Conservation (phyloP, 1,139 yeast genomes). For the Wickerhamiella pararugosa region DNA sequence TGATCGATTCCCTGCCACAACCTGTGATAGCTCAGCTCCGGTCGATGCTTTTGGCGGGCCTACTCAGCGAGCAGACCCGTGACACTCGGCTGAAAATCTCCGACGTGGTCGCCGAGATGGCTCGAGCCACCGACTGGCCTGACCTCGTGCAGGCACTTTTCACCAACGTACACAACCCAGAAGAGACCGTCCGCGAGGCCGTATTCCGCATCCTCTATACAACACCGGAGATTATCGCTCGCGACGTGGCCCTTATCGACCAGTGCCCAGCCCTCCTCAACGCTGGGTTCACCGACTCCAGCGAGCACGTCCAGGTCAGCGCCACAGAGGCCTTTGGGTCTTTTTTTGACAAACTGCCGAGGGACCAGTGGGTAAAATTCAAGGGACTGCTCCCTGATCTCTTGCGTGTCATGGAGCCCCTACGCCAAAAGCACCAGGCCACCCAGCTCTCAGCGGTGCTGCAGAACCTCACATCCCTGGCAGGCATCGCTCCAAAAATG, state of each 20-base stretch:
- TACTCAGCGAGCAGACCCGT: constrained; percentile 41
- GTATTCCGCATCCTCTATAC: constrained; percentile 80
- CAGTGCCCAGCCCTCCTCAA: constrained; percentile 23
- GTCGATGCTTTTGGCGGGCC: constrained; percentile 53
- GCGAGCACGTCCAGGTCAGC: constrained; percentile 77
- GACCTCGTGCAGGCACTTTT: constrained; percentile 63
- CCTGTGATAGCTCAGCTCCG: constrained; percentile 52
- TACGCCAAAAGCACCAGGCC: constrained; percentile 65
- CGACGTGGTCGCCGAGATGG: constrained; percentile 88
- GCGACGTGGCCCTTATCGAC: constrained; percentile 29
- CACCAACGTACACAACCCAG: constrained; percentile 42
- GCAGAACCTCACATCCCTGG: constrained; percentile 77
- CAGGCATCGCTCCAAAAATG: constrained; percentile 87
- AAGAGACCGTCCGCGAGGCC: constrained; percentile 71
- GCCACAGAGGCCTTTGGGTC: constrained; percentile 89
- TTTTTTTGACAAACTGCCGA: constrained; percentile 70
- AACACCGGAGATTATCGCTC: constrained; percentile 64
- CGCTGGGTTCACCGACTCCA: constrained; percentile 60
- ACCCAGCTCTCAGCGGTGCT: constrained; percentile 73
- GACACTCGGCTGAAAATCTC: constrained; percentile 81
- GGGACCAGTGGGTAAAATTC: constrained; percentile 58
- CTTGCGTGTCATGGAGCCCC: constrained; percentile 73
- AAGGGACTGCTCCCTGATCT: constrained; percentile 70
- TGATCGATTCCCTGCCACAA: constrained; percentile 53
- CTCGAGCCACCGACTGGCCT: constrained; percentile 44